Evolutionary conservation across 805 yeast species (phyloP).

Genomic region (Maudiozyma bulderi): DNA sequence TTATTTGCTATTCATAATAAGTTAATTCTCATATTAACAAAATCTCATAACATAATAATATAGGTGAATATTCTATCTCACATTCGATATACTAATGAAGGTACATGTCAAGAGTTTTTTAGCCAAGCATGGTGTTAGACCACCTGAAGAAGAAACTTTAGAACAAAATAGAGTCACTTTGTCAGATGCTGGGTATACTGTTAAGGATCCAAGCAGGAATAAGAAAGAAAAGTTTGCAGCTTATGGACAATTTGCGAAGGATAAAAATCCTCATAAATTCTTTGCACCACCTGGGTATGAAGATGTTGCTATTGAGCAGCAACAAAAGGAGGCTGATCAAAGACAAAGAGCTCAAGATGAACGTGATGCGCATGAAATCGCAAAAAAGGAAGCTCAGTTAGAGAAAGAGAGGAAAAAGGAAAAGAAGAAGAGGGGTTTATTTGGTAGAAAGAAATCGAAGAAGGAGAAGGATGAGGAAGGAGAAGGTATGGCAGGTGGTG

Average conservation of each 20-base stretch:
- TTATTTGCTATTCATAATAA: too few species aligned
- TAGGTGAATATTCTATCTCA: too few species aligned
- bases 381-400: neutral
- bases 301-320: constrained; percentile 15
- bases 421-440: constrained; percentile 8
- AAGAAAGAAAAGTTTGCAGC: constrained; percentile 39
- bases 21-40: neutral
- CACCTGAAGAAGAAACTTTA: constrained; percentile 39
- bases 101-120: neutral
- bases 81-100: neutral
- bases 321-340: constrained; percentile 4
- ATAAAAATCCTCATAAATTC: constrained; percentile 28
- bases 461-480: neutral
- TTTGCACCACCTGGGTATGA: constrained; percentile 35
- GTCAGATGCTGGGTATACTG: constrained; percentile 35
- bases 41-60: neutral
- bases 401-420: constrained; percentile 1
- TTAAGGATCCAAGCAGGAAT: constrained; percentile 29
- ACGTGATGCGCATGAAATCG: neutral
- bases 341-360: neutral
- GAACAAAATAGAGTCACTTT: constrained; percentile 35
- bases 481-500: neutral
- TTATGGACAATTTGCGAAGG: constrained; percentile 38
- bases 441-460: constrained; percentile 7
- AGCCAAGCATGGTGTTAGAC: constrained; percentile 21